Evolutionary conservation across 768 basidiomycete species (phyloP).

Genomic region (Gloeostereum incarnatum): DNA sequence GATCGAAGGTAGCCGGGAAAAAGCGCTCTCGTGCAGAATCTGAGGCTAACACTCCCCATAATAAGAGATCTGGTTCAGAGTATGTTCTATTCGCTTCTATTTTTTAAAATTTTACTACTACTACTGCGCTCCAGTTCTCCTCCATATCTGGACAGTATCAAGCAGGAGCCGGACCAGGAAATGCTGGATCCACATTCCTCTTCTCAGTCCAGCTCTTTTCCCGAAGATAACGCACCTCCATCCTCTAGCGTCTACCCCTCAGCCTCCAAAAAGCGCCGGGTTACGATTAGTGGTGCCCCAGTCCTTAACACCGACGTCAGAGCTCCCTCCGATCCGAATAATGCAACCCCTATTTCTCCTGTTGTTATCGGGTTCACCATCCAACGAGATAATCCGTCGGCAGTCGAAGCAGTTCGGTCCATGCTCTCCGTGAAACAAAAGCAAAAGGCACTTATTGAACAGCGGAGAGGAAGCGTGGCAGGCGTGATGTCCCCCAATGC

Average conservation of each 20-base stretch:
- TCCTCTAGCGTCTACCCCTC: conserved; percentile 33
- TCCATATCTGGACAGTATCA: conserved; percentile 41
- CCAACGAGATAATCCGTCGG: conserved; percentile 46
- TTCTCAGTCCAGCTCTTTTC: conserved; percentile 13
- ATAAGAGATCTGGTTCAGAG: conserved; percentile 24
- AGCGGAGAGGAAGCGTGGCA: conserved; percentile 53
- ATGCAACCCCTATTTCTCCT: conserved; percentile 55
- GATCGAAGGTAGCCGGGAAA: conserved; percentile 16
- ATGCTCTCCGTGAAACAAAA: conserved; percentile 59
- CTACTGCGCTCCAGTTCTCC: conserved; percentile 18
- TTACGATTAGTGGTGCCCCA: conserved; percentile 57
- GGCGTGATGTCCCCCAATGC: conserved; percentile 25
- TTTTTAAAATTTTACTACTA: conserved; percentile 4
- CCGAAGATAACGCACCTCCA: conserved; percentile 23
- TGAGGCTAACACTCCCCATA: conserved; percentile 17
- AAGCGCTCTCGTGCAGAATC: conserved; percentile 41
- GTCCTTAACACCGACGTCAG: conserved; percentile 47
- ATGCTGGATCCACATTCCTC: conserved; percentile 28
- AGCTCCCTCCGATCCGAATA: conserved; percentile 28
- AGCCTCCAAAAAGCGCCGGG: conserved; percentile 56
- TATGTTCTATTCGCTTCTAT: conserved; percentile 20
- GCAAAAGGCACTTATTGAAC: conserved; percentile 64
- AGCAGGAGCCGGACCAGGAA: conserved; percentile 55
- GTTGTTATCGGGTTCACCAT: conserved; percentile 55
- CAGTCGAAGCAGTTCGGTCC: conserved; percentile 54